Conservation (phyloP, 202 grass and related monocot species). For the Schoenoplectus triqueter region DNA sequence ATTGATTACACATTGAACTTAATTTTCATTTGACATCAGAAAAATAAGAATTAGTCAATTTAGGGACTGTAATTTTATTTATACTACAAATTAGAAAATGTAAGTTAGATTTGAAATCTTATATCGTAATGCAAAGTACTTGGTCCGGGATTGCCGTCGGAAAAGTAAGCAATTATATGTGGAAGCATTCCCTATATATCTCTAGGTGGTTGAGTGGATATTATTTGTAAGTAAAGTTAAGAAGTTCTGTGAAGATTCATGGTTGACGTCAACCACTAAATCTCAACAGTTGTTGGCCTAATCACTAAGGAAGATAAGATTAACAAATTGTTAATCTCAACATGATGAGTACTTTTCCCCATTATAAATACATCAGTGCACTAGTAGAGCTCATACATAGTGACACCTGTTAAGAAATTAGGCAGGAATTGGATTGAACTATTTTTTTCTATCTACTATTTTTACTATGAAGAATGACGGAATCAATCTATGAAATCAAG, state of each 20-base stretch:
- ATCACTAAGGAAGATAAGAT: slow-evolving; percentile 39
- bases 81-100: background rate
- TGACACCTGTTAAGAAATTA: background rate
- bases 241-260: background rate
- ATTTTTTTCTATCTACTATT: slow-evolving; percentile 8
- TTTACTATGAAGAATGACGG: background rate
- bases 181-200: background rate
- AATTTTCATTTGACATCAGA: background rate
- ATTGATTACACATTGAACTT: background rate
- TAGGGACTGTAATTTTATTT: background rate
- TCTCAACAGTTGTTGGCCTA: slow-evolving; percentile 38
- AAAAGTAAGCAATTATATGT: slow-evolving; percentile 14
- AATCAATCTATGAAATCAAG: background rate
- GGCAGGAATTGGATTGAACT: background rate
- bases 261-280: slow-evolving; percentile 19
- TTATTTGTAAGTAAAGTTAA: slow-evolving; percentile 15
- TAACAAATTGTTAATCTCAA: slow-evolving; percentile 34
- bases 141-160: background rate
- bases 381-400: slow-evolving; percentile 2
- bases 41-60: background rate
- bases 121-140: slow-evolving; percentile 15
- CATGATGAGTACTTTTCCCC: background rate
- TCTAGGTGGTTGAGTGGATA: slow-evolving; percentile 31
- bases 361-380: slow-evolving; percentile 2
- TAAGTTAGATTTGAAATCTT: background rate